A percentile compares a stretch with the other conserved stretches of the same genome.
phyloP scores from a whole-genome alignment of 208 protist species.

The Leishmania tarentolae region DNA sequence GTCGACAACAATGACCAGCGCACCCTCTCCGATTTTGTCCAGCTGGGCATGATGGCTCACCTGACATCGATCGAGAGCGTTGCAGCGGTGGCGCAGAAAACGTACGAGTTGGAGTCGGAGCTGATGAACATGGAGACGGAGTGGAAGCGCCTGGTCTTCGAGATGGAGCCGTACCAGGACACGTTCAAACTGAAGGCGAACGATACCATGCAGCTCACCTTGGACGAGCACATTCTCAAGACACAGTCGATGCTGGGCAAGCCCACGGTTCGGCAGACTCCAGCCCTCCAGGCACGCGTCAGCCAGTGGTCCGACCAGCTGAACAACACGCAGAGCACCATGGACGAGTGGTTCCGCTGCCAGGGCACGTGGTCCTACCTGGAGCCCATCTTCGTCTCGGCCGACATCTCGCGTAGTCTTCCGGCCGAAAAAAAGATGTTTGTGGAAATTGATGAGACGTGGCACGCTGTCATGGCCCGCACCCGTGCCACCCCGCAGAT shows the following conservation, averaged over 20 bases:
- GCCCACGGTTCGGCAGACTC: constrained; percentile 89
- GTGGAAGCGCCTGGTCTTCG: constrained; percentile 94
- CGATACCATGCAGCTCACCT: constrained; percentile 92
- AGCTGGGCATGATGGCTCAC: constrained; percentile 87
- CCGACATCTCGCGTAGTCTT: constrained; percentile 96
- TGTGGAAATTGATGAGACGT: constrained; percentile 93
- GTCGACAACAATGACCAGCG: constrained; percentile 85
- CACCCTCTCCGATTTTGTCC: constrained; percentile 80
- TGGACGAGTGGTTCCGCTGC: constrained; percentile 97
- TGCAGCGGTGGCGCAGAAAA: constrained; percentile 86
- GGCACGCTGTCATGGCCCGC: constrained; percentile 94
- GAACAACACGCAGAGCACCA: constrained; percentile 92
- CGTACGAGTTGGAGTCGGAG: constrained; percentile 91
- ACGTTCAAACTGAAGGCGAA: constrained; percentile 94
- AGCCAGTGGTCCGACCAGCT: constrained; percentile 93
- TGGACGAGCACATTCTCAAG: constrained; percentile 97
- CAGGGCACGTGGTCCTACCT: constrained; percentile 97
- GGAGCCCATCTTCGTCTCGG: constrained; percentile 96
- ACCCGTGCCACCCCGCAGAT: constrained; percentile 86
- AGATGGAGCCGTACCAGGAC: constrained; percentile 93
- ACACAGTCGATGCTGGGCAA: constrained; percentile 96
- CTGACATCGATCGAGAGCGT: constrained; percentile 87
- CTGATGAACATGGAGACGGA: constrained; percentile 93
- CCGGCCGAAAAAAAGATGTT: constrained; percentile 95
- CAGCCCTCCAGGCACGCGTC: constrained; percentile 88